Base-by-base conservation (phyloP, 129 eudicot species). In the Pittosporum tobira region DNA sequence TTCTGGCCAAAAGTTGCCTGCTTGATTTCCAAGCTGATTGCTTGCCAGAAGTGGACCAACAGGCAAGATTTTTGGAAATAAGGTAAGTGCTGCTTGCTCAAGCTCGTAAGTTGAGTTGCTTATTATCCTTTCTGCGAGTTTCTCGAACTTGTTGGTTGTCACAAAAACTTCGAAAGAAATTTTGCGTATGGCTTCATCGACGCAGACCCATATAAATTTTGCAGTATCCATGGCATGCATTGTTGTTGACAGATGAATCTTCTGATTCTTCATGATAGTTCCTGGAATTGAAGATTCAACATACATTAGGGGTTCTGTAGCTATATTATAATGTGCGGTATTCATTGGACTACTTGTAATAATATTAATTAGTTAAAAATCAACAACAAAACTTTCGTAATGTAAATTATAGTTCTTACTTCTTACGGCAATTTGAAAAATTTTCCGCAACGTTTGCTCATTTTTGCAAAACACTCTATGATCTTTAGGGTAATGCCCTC, bases 81-180 rank as follows among this genome's bases (percentile, higher is more conserved):
- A 12, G 9, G 18, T 34, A 23, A 71, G 25, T 5, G 75, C 67
- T 10, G 56, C 79, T 34, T 69, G 65, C 62, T 81, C 84, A 5
- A 81, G 56, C 23, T 67, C 81, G 25, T 12, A 20, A 15, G 67
- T 9, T 4, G 80, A 68, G 67, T 73, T 81, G 75, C 83, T 73
- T 2, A 76, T 8, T 0, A 72, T 1, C 75, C 68, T 30, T 18
- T 73, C 67, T 25, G 78, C 67, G 6, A 57, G 14, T 58, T 57
- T 65, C 1, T 36, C 29, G 15, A 60, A 52, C 36, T 36, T 59
- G 57, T 27, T 57, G 37, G 31, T 60, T 18, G 11, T 20, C 11
- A n/a, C 7, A 4, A 51, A n/a, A n/a, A 28, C 6, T 8, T 67
- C 34, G 43, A 82, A 77, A 4, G 60, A 2, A 4, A 34, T 9